These are phyloP conservation scores for Physcomitrium patens DNA, from an alignment of 225 moss, liverwort and hornwort genomes.

Conservation along the genomic window DNA sequence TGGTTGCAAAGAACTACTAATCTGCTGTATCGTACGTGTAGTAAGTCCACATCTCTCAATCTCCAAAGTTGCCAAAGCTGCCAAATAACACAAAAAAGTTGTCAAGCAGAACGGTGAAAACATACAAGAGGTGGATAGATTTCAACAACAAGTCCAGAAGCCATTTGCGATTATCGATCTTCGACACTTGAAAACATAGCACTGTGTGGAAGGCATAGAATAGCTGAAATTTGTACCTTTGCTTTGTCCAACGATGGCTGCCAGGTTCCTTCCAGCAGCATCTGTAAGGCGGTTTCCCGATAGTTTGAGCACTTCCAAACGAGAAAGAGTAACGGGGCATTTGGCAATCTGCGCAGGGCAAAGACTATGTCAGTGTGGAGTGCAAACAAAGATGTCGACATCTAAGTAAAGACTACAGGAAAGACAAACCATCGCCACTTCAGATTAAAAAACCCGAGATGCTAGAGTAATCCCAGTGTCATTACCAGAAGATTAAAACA, in stretches of 20 bases:
- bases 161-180: no score
- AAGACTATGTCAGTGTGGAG: constrained; percentile 12
- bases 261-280: constrained; percentile 85
- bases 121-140: constrained; percentile 7
- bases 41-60: constrained; percentile 84
- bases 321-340: constrained; percentile 84
- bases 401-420: constrained; percentile 2
- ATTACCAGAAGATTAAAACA: no score
- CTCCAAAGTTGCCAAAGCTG: constrained; percentile 90
- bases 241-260: constrained; percentile 66
- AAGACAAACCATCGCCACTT: neutral
- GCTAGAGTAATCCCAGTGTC: neutral
- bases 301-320: constrained; percentile 90
- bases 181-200: neutral
- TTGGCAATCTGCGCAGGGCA: constrained; percentile 71
- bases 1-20: constrained; percentile 68
- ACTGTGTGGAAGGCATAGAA: constrained; percentile 1
- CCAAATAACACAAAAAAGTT: constrained; percentile 35
- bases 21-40: constrained; percentile 74
- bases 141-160: neutral
- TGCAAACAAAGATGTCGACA: constrained; percentile 17
- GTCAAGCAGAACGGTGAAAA: constrained; percentile 12
- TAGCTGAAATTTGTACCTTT: constrained; percentile 54
- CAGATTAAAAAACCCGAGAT: constrained; percentile 14
- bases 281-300: constrained; percentile 93